Base-by-base conservation (phyloP, 163 green algal species). In the Volvox carteri region DNA sequence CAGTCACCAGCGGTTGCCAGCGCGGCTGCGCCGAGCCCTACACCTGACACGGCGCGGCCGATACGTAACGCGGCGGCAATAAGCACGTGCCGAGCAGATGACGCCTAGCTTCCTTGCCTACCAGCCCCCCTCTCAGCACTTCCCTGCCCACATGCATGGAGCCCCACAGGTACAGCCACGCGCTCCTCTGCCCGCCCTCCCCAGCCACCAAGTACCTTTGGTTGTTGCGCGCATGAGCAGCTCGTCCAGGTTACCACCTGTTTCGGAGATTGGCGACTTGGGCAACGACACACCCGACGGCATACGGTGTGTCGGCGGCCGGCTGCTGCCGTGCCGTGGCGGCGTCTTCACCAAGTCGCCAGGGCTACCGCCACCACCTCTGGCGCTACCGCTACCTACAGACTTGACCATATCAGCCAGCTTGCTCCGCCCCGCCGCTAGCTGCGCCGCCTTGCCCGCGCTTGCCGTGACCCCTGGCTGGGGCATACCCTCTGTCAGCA, bases 371-470 rank as follows among this genome's bases (percentile, higher is more conserved):
- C 42, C 28, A 3, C 73, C 44, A 44, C 73, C 44, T 25, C 44
- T 16, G 73, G 7, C 46, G 44, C 73, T 21, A 44, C 75, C 23
- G 46, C 46, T 35, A 30, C 28, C 58, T 28, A 62, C 60, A 4
- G 58, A 46, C 58, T 77, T 86, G 4, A 86, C 78, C 58, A 86
- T 12, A 28, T 62, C 60, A 0, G 50, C 78, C 39, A 86, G 39
- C n/a, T 76, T 86, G 8, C n/a, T 75, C 30, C 56, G 58, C 7
- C 41, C 78, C 4, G 28, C 28, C 33, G 48, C 30, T 7, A 65
- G 70, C 70, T 28, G 25, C 8, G 70, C 21, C 39, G 33, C 56
- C 37, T 21, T 41, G 33, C 30, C 4, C 30, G 65, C 65, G 65
- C 12, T 72, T 11, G 37, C 12, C 18, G 65, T 75, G 30, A 75